phyloP scores from a whole-genome alignment of 176 grass and related monocot species.

The Olyra latifolia region DNA sequence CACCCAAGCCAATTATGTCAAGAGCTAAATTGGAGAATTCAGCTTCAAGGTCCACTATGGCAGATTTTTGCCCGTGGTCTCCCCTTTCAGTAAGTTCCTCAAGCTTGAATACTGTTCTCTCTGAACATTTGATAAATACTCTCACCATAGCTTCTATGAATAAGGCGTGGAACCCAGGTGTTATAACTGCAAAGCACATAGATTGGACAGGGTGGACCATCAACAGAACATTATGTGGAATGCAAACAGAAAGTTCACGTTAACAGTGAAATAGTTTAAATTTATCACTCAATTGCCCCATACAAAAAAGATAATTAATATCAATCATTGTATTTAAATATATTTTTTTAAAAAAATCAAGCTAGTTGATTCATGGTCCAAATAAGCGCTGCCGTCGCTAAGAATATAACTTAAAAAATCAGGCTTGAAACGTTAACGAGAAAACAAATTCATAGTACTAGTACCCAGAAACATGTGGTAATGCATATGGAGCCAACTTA shows the following conservation, averaged over 20 bases:
- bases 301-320: background rate
- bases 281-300: background rate
- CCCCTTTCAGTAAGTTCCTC: conserved; percentile 55
- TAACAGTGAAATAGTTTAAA: background rate
- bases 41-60: conserved; percentile 81
- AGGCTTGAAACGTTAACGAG: background rate
- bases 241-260: background rate
- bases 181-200: conserved; percentile 67
- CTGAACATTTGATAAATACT: conserved; percentile 77
- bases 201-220: background rate
- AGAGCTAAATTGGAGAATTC: conserved; percentile 98
- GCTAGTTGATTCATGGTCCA: background rate
- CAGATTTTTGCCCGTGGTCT: conserved; percentile 35
- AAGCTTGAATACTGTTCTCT: conserved; percentile 86
- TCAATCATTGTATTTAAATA: background rate
- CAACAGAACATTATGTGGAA: conserved; percentile 8
- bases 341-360: background rate
- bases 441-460: conserved; percentile 10
- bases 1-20: conserved; percentile 92
- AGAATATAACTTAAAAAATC: background rate
- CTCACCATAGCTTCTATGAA: conserved; percentile 95
- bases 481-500: background rate
- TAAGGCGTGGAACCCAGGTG: conserved; percentile 87
- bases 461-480: conserved; percentile 4
- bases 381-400: background rate